A percentile compares a stretch with the other conserved stretches of the same genome.
These are phyloP conservation scores for Iris macrosiphon DNA, from an alignment of 106 monocot species.

Conservation along the genomic window DNA sequence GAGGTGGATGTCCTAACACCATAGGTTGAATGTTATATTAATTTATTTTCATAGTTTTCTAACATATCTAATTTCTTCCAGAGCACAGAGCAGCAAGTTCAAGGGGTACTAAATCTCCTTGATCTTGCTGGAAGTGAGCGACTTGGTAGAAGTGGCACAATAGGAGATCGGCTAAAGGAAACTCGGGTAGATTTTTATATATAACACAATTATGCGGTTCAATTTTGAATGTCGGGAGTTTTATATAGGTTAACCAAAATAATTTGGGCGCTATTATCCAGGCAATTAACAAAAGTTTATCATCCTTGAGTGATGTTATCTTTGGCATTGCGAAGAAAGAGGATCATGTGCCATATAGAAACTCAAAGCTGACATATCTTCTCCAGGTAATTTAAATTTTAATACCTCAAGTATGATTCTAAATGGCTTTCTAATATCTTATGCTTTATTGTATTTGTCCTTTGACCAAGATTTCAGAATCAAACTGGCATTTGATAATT, in stretches of 20 bases:
- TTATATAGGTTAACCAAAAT: too few species aligned
- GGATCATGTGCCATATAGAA: constrained; percentile 84
- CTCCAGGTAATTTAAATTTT: constrained; percentile 46
- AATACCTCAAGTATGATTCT: not conserved
- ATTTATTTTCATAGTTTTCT: not conserved
- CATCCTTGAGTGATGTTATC: constrained; percentile 81
- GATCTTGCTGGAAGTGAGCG: constrained; percentile 98
- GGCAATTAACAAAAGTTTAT: constrained; percentile 90
- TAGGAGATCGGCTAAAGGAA: constrained; percentile 90
- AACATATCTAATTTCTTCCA: constrained; percentile 10
- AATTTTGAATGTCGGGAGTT: not conserved
- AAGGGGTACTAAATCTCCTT: constrained; percentile 87
- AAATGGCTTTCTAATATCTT: too few species aligned
- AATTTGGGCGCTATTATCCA: constrained; percentile 18
- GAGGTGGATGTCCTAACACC: constrained; percentile 31
- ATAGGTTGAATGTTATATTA: not conserved
- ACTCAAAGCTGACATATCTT: constrained; percentile 89
- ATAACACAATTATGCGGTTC: not conserved
- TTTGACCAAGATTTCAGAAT: too few species aligned
- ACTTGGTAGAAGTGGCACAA: constrained; percentile 74
- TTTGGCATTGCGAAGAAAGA: constrained; percentile 81
- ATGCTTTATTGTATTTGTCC: too few species aligned
- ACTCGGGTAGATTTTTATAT: constrained; percentile 50
- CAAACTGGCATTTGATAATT: too few species aligned
- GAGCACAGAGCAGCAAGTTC: constrained; percentile 87